Conservation (phyloP, 139 green algal genomes). For the Astrephomene gubernaculifera region DNA sequence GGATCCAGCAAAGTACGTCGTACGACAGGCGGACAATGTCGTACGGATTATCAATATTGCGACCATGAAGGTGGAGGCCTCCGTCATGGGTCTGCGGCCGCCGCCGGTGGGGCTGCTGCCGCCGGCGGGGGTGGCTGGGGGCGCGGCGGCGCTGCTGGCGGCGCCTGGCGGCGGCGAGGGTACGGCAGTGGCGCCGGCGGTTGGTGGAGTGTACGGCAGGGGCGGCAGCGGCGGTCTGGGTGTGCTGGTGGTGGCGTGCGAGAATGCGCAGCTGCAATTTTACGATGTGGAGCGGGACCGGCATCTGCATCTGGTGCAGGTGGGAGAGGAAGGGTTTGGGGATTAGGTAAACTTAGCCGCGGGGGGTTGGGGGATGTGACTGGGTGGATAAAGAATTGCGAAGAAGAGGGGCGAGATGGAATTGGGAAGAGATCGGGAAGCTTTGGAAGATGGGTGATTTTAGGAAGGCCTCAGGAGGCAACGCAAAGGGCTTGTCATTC, state of each 20-base stretch:
- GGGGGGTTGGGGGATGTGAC: too few relatives aligned
- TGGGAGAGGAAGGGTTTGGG: neutral
- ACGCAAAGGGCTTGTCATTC: too few relatives aligned
- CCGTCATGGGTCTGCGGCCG: conserved; percentile 67
- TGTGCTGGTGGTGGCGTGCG: conserved; percentile 66
- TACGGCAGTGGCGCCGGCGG: conserved; percentile 26
- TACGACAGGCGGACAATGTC: conserved; percentile 83
- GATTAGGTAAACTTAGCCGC: too few relatives aligned
- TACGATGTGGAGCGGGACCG: conserved; percentile 68
- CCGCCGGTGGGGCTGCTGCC: conserved; percentile 33
- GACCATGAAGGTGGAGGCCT: conserved; percentile 65
- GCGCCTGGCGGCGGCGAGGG: conserved; percentile 33
- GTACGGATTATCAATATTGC: conserved; percentile 74
- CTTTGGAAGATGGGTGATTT: too few relatives aligned
- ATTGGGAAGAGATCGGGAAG: too few relatives aligned
- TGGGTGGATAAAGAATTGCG: too few relatives aligned
- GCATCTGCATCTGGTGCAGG: conserved; percentile 69
- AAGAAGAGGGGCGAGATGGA: too few relatives aligned
- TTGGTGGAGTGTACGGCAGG: too few relatives aligned
- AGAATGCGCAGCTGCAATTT: conserved; percentile 74
- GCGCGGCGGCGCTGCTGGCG: conserved; percentile 25
- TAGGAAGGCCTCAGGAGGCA: too few relatives aligned
- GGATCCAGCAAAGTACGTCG: conserved; percentile 67
- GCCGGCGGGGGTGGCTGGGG: conserved; percentile 5
- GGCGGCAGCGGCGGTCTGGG: conserved; percentile 46